A percentile compares a stretch with the other conserved stretches of the same genome.
Conservation (phyloP, 2,329 filamentous ascomycete genomes). For the Alternaria incomplexa region DNA sequence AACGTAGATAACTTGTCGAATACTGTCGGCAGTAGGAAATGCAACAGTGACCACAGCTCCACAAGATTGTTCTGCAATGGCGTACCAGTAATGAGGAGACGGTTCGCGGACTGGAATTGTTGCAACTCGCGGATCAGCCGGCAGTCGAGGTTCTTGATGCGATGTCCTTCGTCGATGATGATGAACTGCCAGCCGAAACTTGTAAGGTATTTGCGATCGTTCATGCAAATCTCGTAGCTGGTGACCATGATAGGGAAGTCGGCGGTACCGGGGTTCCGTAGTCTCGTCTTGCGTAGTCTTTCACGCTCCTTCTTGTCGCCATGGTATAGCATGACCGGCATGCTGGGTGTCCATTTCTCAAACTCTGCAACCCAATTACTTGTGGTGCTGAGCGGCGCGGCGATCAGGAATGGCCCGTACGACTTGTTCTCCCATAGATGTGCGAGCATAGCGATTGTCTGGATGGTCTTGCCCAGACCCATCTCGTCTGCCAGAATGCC, state of each 20-base stretch:
- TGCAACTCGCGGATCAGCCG: slow-evolving; percentile 88
- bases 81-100: slow-evolving; percentile 91
- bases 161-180: slow-evolving; percentile 96
- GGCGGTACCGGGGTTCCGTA: slow-evolving; percentile 71
- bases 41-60: slow-evolving; percentile 91
- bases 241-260: slow-evolving; percentile 93
- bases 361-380: slow-evolving; percentile 98
- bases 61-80: slow-evolving; percentile 94
- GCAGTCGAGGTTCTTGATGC: slow-evolving; percentile 96
- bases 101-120: slow-evolving; percentile 86
- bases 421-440: slow-evolving; percentile 85
- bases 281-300: slow-evolving; percentile 72
- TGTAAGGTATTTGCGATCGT: slow-evolving; percentile 80
- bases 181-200: slow-evolving; percentile 97
- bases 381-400: slow-evolving; percentile 87
- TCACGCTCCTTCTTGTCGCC: slow-evolving; percentile 80
- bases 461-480: slow-evolving; percentile 91
- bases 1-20: slow-evolving; percentile 95
- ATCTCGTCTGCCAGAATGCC: slow-evolving; percentile 94
- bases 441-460: slow-evolving; percentile 86
- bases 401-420: slow-evolving; percentile 89
- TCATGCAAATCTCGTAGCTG: slow-evolving; percentile 94
- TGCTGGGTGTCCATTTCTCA: slow-evolving; percentile 83
- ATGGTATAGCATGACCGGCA: slow-evolving; percentile 90
- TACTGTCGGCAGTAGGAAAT: slow-evolving; percentile 90